Evolutionary conservation across 2,329 filamentous ascomycete species (phyloP).

Genomic region (Colletotrichum nymphaeae): DNA sequence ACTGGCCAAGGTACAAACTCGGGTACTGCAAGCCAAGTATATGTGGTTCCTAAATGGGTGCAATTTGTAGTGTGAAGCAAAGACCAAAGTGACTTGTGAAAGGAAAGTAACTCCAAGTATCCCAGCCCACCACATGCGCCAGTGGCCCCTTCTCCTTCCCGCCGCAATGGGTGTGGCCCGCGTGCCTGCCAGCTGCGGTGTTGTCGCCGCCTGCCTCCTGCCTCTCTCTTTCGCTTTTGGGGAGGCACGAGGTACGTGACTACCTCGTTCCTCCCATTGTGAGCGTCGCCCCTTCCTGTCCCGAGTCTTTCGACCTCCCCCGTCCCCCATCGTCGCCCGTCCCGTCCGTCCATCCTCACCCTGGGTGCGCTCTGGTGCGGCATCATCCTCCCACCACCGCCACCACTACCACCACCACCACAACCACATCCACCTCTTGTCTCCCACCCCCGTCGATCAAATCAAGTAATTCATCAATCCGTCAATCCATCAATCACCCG

Average conservation of each 20-base stretch:
- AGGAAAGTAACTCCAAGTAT: neutral
- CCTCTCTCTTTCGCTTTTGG: neutral
- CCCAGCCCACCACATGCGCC: slow-evolving; percentile 7
- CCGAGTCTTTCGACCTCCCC: neutral
- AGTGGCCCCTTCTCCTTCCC: neutral
- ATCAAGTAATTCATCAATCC: neutral
- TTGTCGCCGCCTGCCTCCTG: neutral
- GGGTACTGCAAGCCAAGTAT: neutral
- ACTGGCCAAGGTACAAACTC: neutral
- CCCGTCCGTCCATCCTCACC: neutral
- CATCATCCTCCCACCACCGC: neutral
- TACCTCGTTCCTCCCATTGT: neutral
- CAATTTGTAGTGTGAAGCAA: neutral
- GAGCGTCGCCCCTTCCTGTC: neutral
- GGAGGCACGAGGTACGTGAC: neutral
- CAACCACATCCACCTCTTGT: neutral
- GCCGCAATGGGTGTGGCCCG: neutral
- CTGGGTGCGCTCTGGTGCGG: neutral
- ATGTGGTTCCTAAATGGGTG: neutral
- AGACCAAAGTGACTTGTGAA: neutral
- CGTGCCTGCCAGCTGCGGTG: neutral
- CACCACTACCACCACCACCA: neutral
- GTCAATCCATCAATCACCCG: neutral
- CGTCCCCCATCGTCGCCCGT: neutral
- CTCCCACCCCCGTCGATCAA: neutral